Conservation (phyloP, 1,284 basidiomycete genomes). For the Dichomitus squalens region DNA sequence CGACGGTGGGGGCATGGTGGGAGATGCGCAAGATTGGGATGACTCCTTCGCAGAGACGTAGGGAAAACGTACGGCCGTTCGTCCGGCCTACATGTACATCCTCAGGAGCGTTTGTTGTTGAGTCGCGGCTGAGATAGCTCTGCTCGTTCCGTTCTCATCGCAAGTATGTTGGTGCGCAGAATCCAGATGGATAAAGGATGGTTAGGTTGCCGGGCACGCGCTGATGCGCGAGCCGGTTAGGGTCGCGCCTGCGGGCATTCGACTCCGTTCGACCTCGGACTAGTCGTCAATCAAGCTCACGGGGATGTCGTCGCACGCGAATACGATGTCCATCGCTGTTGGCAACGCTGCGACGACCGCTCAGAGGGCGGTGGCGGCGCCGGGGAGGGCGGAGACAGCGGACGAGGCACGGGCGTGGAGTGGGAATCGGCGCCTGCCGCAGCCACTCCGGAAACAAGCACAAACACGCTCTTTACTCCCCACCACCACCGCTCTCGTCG, state of each 20-base stretch:
- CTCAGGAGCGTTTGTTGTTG: background rate
- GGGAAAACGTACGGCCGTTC: background rate
- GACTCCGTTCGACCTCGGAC: background rate
- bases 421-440: conserved; percentile 12
- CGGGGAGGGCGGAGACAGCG: background rate
- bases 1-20: conserved; percentile 18
- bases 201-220: background rate
- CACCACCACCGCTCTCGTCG: conserved; percentile 24
- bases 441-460: conserved; percentile 25
- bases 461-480: conserved; percentile 33
- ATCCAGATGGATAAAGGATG: background rate
- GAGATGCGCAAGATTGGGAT: conserved; percentile 6
- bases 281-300: background rate
- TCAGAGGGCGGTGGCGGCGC: background rate
- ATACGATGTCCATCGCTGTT: background rate
- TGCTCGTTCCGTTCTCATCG: conserved; percentile 13
- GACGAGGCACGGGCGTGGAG: background rate
- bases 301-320: background rate
- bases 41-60: conserved; percentile 4
- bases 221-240: background rate
- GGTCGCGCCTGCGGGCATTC: too few species aligned
- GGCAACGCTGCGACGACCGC: too few species aligned
- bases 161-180: background rate
- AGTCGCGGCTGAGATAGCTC: background rate
- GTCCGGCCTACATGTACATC: conserved; percentile 3